A percentile compares a stretch with the other conserved stretches of the same genome.
Evolutionary conservation across 2,329 filamentous ascomycete genomes (phyloP).

Genomic region (Trichoderma simmonsii): DNA sequence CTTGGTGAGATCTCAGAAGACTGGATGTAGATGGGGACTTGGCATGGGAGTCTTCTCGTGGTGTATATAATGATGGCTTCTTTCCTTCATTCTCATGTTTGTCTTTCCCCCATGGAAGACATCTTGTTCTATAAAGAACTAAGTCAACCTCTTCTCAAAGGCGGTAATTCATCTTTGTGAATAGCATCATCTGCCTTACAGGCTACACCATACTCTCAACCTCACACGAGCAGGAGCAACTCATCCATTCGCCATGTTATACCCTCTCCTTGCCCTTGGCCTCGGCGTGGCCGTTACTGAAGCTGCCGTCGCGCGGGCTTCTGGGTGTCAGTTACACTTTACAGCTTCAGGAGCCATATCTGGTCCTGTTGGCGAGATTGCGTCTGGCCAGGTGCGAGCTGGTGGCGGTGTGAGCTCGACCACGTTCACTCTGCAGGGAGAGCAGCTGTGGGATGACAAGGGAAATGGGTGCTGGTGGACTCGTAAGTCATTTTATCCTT

Average conservation of each 20-base stretch:
- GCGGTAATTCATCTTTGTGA: background rate
- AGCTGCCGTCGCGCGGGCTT: constrained; percentile 19
- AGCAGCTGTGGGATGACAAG: constrained; percentile 53
- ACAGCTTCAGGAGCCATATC: constrained; percentile 46
- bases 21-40: background rate
- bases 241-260: constrained; percentile 14
- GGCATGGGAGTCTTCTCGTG: background rate
- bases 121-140: background rate
- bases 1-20: background rate
- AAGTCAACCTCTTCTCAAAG: background rate
- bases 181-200: background rate
- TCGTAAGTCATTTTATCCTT: constrained; percentile 37
- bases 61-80: constrained; percentile 13
- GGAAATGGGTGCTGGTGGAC: constrained; percentile 63
- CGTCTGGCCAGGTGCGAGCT: constrained; percentile 55
- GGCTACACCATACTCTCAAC: background rate
- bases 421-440: constrained; percentile 53
- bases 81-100: background rate
- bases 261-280: constrained; percentile 20
- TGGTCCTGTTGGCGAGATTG: constrained; percentile 57
- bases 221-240: background rate
- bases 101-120: background rate
- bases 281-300: constrained; percentile 22
- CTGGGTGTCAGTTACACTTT: constrained; percentile 44
- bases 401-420: constrained; percentile 46